Percentiles rank a stretch among this genome's conserved stretches.
phyloP scores from a whole-genome alignment of 352 stramenopile species.

The Phytophthora sojae region DNA sequence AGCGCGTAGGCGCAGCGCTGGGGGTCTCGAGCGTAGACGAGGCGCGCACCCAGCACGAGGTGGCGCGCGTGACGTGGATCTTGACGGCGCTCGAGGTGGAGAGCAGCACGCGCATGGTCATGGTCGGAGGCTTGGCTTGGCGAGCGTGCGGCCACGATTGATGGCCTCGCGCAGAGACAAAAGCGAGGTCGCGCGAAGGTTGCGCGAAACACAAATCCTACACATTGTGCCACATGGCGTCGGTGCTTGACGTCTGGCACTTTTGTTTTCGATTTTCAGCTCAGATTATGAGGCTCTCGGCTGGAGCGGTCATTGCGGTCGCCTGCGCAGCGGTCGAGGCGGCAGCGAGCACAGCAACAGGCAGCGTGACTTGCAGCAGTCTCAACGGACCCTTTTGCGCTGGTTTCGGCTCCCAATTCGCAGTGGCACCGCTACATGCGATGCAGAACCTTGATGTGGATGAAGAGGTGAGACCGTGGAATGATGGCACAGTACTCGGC shows the following conservation, averaged over 20 bases:
- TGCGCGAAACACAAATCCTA: slow-evolving; percentile 1
- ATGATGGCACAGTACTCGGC: not conserved
- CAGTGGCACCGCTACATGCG: slow-evolving; percentile 47
- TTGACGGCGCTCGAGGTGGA: slow-evolving; percentile 41
- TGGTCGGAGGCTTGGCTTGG: slow-evolving; percentile 18
- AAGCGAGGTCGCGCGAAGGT: slow-evolving; percentile 22
- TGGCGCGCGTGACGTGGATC: slow-evolving; percentile 39
- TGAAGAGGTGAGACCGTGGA: slow-evolving; percentile 44
- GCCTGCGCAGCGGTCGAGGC: slow-evolving; percentile 13
- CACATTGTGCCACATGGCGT: slow-evolving; percentile 18
- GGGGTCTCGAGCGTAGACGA: slow-evolving; percentile 49
- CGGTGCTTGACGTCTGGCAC: not conserved
- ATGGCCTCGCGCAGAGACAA: slow-evolving; percentile 21
- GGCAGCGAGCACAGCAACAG: not conserved
- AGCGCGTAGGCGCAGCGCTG: slow-evolving; percentile 41
- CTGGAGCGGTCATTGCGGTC: slow-evolving; percentile 3
- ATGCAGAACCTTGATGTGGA: slow-evolving; percentile 49
- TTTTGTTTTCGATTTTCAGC: slow-evolving; percentile 13
- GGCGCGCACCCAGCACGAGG: slow-evolving; percentile 53
- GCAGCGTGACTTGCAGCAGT: slow-evolving; percentile 56
- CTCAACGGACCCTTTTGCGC: slow-evolving; percentile 75
- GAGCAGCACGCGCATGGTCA: slow-evolving; percentile 58
- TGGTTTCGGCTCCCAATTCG: slow-evolving; percentile 35
- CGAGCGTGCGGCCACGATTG: slow-evolving; percentile 34
- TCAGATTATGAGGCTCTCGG: slow-evolving; percentile 21